Base-by-base conservation (phyloP, 2,329 filamentous ascomycete species). In the Arthrobotrys pseudoclavata region DNA sequence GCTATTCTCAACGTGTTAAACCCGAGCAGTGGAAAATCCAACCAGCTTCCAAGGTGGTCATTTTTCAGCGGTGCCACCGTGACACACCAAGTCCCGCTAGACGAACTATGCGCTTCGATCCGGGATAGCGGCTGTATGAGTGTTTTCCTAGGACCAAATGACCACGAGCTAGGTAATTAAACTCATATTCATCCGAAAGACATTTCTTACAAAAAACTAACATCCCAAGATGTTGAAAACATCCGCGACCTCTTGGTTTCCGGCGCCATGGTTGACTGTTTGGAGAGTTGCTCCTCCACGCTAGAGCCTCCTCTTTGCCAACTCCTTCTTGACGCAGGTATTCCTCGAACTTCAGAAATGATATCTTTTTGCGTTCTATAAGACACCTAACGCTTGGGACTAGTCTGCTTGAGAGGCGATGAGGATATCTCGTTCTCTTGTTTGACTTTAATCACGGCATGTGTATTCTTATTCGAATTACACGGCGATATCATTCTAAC, bases 281-380 rank as follows among this genome's bases (percentile, higher is more conserved):
- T 83, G 70, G 84, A 84, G 45, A 82, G 83, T 12, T 79, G 82
- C 2, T 82, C 93, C 12, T 89, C 91, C 0, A 88, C 92, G 76
- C 87, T 91, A 68, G 81, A 57, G 1, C n/a, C 18, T 1, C 22
- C 55, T n/a, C 47, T 93, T 0, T 86, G 92, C 61, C 81, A 87
- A 15, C 94, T 92, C 91, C 84, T 93, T 2, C 81, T 91, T 4
- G 84, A 88, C 61, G 87, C 90, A 69, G 67, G 82, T 82, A 69
- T 37, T 76, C 52, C 12, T 82, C 47, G 62, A 71, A 20, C 18
- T 6, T n/a, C 13, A 6, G 7, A 10, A 7, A 18, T 2, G 3
- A 42, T n/a, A n/a, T 45, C 26, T 42, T 50, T 18, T 20, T 45
- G 2, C 5, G 5, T 53, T 34, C 48, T 31, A n/a, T 10, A 13